Percentiles rank a stretch among this genome's conserved stretches.
These are phyloP conservation scores for Zygoascus biomembranicola DNA, from an alignment of 805 yeast genomes.

Conservation along the genomic window DNA sequence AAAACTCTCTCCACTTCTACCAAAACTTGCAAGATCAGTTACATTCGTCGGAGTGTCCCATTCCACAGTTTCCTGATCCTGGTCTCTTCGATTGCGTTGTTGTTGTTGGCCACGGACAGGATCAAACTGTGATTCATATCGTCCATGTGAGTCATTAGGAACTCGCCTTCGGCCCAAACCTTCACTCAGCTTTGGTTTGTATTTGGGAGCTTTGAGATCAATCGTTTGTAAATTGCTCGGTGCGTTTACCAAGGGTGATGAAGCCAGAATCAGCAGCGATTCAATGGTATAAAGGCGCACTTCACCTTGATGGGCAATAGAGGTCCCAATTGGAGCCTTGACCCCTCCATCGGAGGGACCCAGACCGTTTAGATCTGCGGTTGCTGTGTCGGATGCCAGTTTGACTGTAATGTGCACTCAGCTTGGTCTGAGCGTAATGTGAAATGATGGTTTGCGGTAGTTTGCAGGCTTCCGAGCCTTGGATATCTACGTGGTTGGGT, in stretches of 20 bases:
- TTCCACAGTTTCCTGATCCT: constrained; percentile 6
- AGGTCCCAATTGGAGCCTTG: neutral
- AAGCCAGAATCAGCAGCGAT: constrained; percentile 9
- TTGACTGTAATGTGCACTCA: neutral
- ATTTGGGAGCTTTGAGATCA: constrained; percentile 1
- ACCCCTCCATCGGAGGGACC: neutral
- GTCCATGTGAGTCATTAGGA: neutral
- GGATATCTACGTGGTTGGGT: no score
- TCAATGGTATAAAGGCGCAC: constrained; percentile 4
- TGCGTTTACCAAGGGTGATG: constrained; percentile 10
- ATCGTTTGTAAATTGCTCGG: constrained; percentile 8
- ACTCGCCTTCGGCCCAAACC: neutral
- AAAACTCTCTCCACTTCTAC: neutral
- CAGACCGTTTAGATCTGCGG: neutral
- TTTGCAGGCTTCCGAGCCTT: neutral
- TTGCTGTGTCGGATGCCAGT: neutral
- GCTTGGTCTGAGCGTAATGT: neutral
- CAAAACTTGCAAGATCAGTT: neutral
- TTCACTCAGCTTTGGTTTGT: neutral
- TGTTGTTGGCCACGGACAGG: neutral
- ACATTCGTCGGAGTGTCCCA: constrained; percentile 5
- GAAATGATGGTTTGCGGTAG: neutral
- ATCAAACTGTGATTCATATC: neutral
- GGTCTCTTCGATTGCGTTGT: neutral
- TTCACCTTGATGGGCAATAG: neutral